Evolutionary conservation across 2,329 filamentous ascomycete species (phyloP).

Genomic region (Myriosclerotinia duriaeana): DNA sequence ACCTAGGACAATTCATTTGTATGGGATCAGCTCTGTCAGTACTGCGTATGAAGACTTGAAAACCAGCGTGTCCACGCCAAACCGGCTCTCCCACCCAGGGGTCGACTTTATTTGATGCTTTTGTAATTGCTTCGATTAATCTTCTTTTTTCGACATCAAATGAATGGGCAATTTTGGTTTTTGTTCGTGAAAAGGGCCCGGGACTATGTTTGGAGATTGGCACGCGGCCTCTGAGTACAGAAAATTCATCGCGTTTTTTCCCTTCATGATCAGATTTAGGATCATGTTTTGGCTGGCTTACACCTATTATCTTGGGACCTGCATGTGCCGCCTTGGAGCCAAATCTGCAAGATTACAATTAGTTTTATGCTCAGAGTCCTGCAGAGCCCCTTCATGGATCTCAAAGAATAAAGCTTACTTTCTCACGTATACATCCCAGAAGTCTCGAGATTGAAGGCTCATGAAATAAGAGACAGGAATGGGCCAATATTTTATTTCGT

Average conservation of each 20-base stretch:
- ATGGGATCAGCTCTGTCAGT: constrained; percentile 1
- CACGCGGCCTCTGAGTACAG: neutral
- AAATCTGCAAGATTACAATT: neutral
- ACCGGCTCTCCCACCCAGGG: neutral
- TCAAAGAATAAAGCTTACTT: neutral
- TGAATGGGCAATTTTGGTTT: constrained; percentile 2
- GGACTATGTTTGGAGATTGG: no score
- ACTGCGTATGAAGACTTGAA: neutral
- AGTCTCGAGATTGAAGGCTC: constrained; percentile 4
- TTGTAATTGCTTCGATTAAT: neutral
- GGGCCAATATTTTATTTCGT: neutral
- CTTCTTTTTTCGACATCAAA: constrained; percentile 7
- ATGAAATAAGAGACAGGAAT: constrained; percentile 7
- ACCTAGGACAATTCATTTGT: constrained; percentile 2
- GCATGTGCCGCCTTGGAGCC: neutral
- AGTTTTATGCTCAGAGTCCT: neutral
- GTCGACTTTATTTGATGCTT: neutral
- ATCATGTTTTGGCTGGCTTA: neutral
- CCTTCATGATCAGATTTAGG: no score
- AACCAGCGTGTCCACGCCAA: neutral
- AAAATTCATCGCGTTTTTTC: no score
- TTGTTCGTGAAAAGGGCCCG: neutral
- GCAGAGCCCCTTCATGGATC: neutral
- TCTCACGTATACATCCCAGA: constrained; percentile 10
- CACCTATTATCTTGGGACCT: neutral